Evolutionary conservation across 164 flowering plant species (phyloP).

Genomic region (Vitis cinerea): DNA sequence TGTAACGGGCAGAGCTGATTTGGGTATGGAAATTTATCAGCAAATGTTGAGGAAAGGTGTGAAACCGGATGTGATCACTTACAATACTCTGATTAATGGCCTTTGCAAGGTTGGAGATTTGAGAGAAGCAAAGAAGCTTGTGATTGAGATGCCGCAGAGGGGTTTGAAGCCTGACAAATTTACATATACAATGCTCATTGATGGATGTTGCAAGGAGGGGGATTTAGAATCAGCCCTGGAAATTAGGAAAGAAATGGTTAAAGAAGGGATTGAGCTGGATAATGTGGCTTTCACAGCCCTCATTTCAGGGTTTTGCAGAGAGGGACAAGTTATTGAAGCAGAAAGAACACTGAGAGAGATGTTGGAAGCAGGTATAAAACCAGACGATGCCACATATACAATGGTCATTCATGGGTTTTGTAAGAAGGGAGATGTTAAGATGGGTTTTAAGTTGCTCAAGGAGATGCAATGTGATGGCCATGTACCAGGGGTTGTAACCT

Average conservation of each 20-base stretch:
- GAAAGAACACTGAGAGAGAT: conserved; percentile 63
- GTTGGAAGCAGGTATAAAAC: conserved; percentile 46
- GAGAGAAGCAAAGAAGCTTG: conserved; percentile 44
- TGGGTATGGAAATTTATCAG: conserved; percentile 52
- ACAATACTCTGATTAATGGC: conserved; percentile 63
- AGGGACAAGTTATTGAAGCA: conserved; percentile 53
- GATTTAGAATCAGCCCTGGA: conserved; percentile 58
- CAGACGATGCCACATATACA: conserved; percentile 69
- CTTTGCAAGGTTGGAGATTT: conserved; percentile 66
- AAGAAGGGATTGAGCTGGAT: conserved; percentile 59
- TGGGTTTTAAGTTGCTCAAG: conserved; percentile 60
- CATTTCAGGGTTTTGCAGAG: conserved; percentile 59
- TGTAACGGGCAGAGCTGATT: conserved; percentile 42
- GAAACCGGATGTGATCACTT: conserved; percentile 60
- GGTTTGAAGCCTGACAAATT: conserved; percentile 69
- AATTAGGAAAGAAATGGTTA: conserved; percentile 45
- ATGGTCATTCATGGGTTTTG: conserved; percentile 78
- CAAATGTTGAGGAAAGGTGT: conserved; percentile 51
- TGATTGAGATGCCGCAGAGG: conserved; percentile 45
- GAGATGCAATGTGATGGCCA: conserved; percentile 62
- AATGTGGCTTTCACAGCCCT: conserved; percentile 71
- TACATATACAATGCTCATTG: conserved; percentile 74
- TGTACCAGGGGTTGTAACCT: conserved; percentile 55
- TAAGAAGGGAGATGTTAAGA: conserved; percentile 60
- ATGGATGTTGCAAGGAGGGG: conserved; percentile 76